These are phyloP conservation scores for Phalaenopsis equestris DNA, from an alignment of 106 monocot species.

Conservation along the genomic window DNA sequence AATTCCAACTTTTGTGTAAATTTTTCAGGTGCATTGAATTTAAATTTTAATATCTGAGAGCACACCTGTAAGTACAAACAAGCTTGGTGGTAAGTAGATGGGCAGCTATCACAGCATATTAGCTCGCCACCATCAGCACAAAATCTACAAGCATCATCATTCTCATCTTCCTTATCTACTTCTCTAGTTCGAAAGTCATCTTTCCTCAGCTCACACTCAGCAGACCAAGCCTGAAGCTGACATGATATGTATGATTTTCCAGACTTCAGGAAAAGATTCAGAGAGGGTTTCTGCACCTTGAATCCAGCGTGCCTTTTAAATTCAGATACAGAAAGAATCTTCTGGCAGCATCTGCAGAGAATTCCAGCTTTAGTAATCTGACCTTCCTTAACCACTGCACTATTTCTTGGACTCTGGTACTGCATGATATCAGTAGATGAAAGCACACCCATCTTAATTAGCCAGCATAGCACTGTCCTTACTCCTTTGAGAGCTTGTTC, in stretches of 20 bases:
- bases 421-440: conserved; percentile 33
- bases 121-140: conserved; percentile 87
- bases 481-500: conserved; percentile 12
- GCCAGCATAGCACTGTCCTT: conserved; percentile 63
- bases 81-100: conserved; percentile 59
- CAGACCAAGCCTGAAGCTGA: conserved; percentile 74
- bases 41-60: background rate
- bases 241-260: conserved; percentile 46
- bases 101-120: conserved; percentile 86
- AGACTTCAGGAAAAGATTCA: conserved; percentile 55
- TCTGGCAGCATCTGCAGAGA: conserved; percentile 61
- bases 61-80: conserved; percentile 60
- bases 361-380: conserved; percentile 45
- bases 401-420: conserved; percentile 30
- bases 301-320: conserved; percentile 57
- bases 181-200: conserved; percentile 17
- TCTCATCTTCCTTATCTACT: conserved; percentile 40
- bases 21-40: background rate
- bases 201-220: conserved; percentile 64
- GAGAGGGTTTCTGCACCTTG: conserved; percentile 18
- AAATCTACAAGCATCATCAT: conserved; percentile 76
- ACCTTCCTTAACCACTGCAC: conserved; percentile 44
- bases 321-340: conserved; percentile 36
- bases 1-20: background rate
- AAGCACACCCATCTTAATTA: conserved; percentile 50